Evolutionary conservation across 345 rosid genomes (phyloP).

Genomic region (Camelina hispida): DNA sequence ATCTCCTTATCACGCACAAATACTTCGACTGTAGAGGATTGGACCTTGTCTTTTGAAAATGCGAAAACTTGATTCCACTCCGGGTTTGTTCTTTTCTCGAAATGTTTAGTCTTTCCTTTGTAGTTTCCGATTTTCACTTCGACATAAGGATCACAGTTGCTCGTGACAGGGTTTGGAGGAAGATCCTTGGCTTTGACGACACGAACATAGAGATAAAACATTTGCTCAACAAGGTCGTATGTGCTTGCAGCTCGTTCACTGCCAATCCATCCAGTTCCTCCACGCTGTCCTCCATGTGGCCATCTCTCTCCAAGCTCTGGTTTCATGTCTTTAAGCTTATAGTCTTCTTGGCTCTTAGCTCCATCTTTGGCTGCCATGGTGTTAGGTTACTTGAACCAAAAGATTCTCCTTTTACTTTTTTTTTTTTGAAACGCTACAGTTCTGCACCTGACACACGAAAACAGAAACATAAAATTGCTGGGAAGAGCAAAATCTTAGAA

Average conservation of each 20-base stretch:
- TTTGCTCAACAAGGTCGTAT: conserved; percentile 90
- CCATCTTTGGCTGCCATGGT: conserved; percentile 61
- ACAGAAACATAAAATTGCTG: neutral
- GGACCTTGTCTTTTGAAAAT: conserved; percentile 83
- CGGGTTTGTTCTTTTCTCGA: conserved; percentile 75
- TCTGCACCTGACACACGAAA: conserved; percentile 27
- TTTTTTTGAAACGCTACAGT: neutral
- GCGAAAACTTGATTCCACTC: conserved; percentile 92
- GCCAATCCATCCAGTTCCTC: conserved; percentile 87
- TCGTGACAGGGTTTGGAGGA: conserved; percentile 68
- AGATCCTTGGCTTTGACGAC: conserved; percentile 89
- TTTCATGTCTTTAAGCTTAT: conserved; percentile 82
- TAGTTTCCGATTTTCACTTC: conserved; percentile 90
- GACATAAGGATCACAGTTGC: conserved; percentile 77
- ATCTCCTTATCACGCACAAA: conserved; percentile 77
- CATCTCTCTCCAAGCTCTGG: conserved; percentile 94
- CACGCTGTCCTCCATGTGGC: conserved; percentile 89
- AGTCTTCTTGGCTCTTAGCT: conserved; percentile 69
- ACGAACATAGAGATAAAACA: conserved; percentile 79
- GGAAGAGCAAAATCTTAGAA: neutral
- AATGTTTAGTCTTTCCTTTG: conserved; percentile 78
- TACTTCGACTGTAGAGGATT: conserved; percentile 77
- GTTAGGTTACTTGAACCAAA: conserved; percentile 21
- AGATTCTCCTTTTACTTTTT: neutral
- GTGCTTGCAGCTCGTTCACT: conserved; percentile 85